A percentile compares a stretch with the other conserved stretches of the same genome.
These are phyloP conservation scores for Carex cristatella DNA, from an alignment of 176 grass and related monocot genomes.

Conservation along the genomic window DNA sequence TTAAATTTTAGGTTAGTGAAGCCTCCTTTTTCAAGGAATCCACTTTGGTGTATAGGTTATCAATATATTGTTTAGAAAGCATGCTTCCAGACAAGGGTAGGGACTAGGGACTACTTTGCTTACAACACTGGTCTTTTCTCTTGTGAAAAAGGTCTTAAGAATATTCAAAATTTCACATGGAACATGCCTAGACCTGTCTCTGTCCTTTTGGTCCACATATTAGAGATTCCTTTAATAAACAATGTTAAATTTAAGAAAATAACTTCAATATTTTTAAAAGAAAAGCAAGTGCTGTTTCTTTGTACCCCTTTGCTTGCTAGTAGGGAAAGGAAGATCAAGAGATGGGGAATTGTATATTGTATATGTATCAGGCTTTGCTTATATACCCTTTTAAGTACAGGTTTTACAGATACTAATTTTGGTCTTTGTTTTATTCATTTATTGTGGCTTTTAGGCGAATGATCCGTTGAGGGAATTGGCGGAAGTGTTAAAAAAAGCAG, in stretches of 20 bases:
- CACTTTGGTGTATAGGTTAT: not conserved
- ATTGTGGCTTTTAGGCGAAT: slow-evolving; percentile 5
- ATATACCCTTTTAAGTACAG: not conserved
- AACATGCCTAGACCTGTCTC: not conserved
- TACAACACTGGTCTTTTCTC: slow-evolving; percentile 16
- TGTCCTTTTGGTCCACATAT: not conserved
- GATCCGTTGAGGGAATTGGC: slow-evolving; percentile 49
- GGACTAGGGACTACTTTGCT: not conserved
- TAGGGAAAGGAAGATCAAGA: not conserved
- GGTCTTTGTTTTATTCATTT: not conserved
- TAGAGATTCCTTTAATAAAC: slow-evolving; percentile 20
- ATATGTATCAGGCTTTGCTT: not conserved
- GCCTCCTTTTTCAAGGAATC: not conserved
- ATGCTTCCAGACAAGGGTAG: slow-evolving; percentile 12
- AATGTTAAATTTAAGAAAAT: not conserved
- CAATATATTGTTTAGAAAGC: not conserved
- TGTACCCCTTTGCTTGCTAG: slow-evolving; percentile 12
- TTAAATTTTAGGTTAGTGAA: not conserved
- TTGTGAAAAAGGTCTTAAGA: not conserved
- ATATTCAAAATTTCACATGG: slow-evolving; percentile 19
- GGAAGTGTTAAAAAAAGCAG: slow-evolving; percentile 54
- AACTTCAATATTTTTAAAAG: not conserved
- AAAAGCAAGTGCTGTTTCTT: slow-evolving; percentile 4
- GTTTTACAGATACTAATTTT: not conserved
- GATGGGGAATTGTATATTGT: not conserved